phyloP scores from a whole-genome alignment of 208 protist species.

The Wallacemonas rigidus region DNA sequence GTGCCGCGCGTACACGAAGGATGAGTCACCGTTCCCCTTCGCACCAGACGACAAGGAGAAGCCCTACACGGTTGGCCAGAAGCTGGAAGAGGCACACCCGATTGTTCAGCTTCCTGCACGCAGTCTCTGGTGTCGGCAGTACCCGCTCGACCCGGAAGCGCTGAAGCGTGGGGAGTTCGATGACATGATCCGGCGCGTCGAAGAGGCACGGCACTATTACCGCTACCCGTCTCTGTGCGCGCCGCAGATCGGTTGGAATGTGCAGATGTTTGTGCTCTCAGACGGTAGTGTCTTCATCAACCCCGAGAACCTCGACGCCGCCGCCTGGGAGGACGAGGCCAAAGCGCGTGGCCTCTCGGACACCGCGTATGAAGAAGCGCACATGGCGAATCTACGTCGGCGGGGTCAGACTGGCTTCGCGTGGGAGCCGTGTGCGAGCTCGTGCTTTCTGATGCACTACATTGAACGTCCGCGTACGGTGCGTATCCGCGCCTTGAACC shows the following conservation, averaged over 20 bases:
- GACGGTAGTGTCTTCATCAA: constrained; percentile 86
- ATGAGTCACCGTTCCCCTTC: constrained; percentile 12
- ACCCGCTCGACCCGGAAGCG: constrained; percentile 37
- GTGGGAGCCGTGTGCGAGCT: constrained; percentile 91
- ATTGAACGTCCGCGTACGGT: constrained; percentile 85
- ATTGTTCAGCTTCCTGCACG: constrained; percentile 87
- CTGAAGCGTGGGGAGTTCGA: constrained; percentile 52
- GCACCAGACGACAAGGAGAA: constrained; percentile 11
- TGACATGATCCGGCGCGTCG: constrained; percentile 68
- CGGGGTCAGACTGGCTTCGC: constrained; percentile 71
- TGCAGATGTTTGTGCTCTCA: constrained; percentile 88
- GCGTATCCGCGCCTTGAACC: constrained; percentile 50
- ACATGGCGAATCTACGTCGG: constrained; percentile 50
- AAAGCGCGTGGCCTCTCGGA: constrained; percentile 28
- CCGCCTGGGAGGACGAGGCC: constrained; percentile 40
- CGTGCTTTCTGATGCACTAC: constrained; percentile 89
- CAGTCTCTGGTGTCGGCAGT: constrained; percentile 76
- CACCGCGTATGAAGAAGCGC: constrained; percentile 46
- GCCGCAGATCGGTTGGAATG: constrained; percentile 90
- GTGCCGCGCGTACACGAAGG: constrained; percentile 7
- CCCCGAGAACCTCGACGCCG: constrained; percentile 72
- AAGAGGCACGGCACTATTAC: constrained; percentile 76
- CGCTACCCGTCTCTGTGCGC: constrained; percentile 88
- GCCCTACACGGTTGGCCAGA: constrained; percentile 12
- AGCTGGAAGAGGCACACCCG: constrained; percentile 50